Evolutionary conservation across 176 grass and related monocot species (phyloP), one percentile per base, ranked within the genome.

Genomic region (Lolium rigidum): DNA sequence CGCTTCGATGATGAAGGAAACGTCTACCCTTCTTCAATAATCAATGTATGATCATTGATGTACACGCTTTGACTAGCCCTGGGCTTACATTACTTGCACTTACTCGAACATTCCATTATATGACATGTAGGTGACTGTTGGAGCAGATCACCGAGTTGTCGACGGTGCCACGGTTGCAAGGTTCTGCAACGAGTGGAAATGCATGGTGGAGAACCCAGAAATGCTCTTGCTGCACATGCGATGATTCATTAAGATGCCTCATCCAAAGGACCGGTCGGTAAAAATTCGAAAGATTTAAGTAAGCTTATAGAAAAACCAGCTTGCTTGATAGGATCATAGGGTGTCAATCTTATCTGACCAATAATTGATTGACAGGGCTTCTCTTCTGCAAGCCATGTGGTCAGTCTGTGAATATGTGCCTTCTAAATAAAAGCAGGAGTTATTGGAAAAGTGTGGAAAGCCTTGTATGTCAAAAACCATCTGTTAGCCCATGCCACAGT

Each of bases 111-210:
- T 25, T 56, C 21, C 31, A 54, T 83, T 69, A 12, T 79, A 20
- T 86, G 57, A 2, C 10, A 44, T 79, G 78, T 67, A 98, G 96
- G 84, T 98, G 74, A 95, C 90, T 39, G 79, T 98, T 78, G 96
- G 96, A 62, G 96, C 96, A 13, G 96, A 98, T 84, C 96, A 98
- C 75, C 86, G 96, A 75, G 86, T 95, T 41, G 96, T 98, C 38
- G 93, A 98, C 12, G 96, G 96, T 56, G 96, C 96, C 56, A 90
- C 88, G 0, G 92, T 98, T 79, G 96, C 96, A 63, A 94, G 76
- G 90, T 98, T 98, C 79, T 98, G 96, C 70, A 98, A 95, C 10
- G 93, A 98, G 76, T 98, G 93, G 96, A 98, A 95, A 70, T 48
- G 65, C 55, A 85, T 95, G 25, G 88, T 98, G 11, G 93, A 98